Conservation (phyloP, 2,329 filamentous ascomycete species). For the Botrytis pseudocinerea region DNA sequence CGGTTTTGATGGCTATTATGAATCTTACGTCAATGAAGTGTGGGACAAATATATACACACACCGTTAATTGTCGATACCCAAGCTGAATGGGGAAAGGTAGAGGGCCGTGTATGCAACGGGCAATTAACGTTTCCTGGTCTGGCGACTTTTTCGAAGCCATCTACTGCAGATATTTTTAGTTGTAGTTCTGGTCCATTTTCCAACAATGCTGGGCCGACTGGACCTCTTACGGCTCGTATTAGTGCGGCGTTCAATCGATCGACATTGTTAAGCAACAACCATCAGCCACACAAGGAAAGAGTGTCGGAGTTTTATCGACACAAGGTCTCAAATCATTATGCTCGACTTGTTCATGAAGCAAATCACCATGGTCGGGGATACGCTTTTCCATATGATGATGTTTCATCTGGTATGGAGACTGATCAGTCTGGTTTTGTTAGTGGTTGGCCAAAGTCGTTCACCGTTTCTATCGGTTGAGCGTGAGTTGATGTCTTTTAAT, state of each 20-base stretch:
- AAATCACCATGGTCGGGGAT: conserved; percentile 60
- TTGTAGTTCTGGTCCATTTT: conserved; percentile 64
- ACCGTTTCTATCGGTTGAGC: conserved; percentile 19
- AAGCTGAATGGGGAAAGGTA: conserved; percentile 56
- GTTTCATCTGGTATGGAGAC: conserved; percentile 56
- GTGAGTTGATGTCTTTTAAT: background rate
- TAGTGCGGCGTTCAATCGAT: conserved; percentile 35
- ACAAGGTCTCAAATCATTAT: conserved; percentile 63
- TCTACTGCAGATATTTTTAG: conserved; percentile 64
- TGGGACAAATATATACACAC: conserved; percentile 46
- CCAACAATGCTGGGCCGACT: conserved; percentile 36
- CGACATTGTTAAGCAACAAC: conserved; percentile 41
- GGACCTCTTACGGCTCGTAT: conserved; percentile 33
- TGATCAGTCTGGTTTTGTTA: conserved; percentile 60
- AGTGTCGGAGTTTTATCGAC: conserved; percentile 55
- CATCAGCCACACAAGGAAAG: conserved; percentile 51
- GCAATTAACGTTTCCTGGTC: conserved; percentile 43
- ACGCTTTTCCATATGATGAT: conserved; percentile 69
- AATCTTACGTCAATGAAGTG: conserved; percentile 48
- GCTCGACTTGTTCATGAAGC: conserved; percentile 59
- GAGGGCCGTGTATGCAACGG: conserved; percentile 47
- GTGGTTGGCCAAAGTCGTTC: conserved; percentile 22
- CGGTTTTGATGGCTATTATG: conserved; percentile 48
- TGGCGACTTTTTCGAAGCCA: conserved; percentile 57
- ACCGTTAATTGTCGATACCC: conserved; percentile 62